Conservation (phyloP, 2,329 filamentous ascomycete genomes). For the Xylariaceae sp. region DNA sequence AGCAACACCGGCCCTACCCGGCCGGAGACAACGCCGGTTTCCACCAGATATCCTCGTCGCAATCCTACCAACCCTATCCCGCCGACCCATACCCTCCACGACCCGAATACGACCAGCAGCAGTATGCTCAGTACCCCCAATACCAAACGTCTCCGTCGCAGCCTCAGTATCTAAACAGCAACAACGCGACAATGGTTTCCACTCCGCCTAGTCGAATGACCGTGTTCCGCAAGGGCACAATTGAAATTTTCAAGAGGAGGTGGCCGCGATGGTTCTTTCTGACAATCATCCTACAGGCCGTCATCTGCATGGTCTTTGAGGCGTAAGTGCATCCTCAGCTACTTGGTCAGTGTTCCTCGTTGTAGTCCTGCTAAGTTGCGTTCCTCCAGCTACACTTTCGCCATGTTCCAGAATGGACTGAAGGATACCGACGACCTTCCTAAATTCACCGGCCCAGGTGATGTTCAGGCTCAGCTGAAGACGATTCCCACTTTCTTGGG, state of each 20-base stretch:
- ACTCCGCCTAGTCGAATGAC: conserved; percentile 31
- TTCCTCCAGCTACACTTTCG: conserved; percentile 73
- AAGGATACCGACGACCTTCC: conserved; percentile 24
- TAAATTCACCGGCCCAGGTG: conserved; percentile 37
- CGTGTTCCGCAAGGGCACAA: conserved; percentile 40
- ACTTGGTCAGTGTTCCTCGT: background rate
- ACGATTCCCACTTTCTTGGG: conserved; percentile 93
- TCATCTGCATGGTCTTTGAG: conserved; percentile 78
- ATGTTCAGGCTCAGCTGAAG: conserved; percentile 49
- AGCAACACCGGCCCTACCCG: conserved; percentile 24
- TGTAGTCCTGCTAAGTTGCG: conserved; percentile 11
- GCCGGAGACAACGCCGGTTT: conserved; percentile 27
- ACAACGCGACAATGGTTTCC: conserved; percentile 34
- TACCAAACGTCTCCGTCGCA: conserved; percentile 18
- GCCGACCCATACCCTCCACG: conserved; percentile 19
- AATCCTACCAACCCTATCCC: conserved; percentile 19
- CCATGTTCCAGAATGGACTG: conserved; percentile 67
- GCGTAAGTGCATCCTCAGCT: conserved; percentile 54
- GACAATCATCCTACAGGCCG: conserved; percentile 68
- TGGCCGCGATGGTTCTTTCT: conserved; percentile 88
- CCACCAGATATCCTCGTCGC: conserved; percentile 25
- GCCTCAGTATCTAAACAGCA: conserved; percentile 29
- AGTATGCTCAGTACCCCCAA: conserved; percentile 29
- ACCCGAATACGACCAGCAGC: conserved; percentile 21
- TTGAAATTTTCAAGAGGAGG: conserved; percentile 74